Base-by-base conservation (phyloP, 139 green algal species). In the Chloropicon primus region DNA sequence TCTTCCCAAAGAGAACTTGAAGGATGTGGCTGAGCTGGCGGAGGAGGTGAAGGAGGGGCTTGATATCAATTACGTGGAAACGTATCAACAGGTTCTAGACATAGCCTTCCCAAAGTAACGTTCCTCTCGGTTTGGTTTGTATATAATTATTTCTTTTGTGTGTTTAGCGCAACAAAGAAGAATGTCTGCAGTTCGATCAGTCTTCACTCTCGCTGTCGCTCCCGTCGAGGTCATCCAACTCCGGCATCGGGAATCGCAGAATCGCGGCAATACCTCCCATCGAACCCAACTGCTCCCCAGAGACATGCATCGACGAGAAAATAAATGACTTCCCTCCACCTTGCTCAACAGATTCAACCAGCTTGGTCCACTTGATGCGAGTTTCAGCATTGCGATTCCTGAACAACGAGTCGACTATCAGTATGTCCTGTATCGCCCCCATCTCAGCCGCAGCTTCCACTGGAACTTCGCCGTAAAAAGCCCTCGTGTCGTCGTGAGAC, bases 11-110 rank as follows among this genome's bases (percentile, higher is more conserved):
- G 95, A 81, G 75, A 99, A 99, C 83, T 75, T 84, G 54, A 82
- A 84, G 24, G 95, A 98, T 81, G 97, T 88, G 80, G 91, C 97
- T 5, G 95, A 99, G 82, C 90, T 99, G n/a, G n/a, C 83, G 71
- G 84, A 89, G 53, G 89, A 98, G n/a, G 84, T 97, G 2, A 92
- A 89, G 76, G 78, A 87, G 28, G 94, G 91, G 25, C 78, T 98
- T 24, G 82, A 90, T 22, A 84, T 88, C 0, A 85, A 96, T 78
- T 98, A 98, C 83, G 90, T 96, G 23, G 77, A 87, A 2, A 80
- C 81, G 21, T 97, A 96, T 82, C 80, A 94, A 21, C 80, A 98
- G 75, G 84, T 98, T 23, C 98, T 86, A 79, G 62, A 87, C 24
- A 17, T 28, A 5, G 25, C 25, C 72, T 75, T 75, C 21, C 25